Base-by-base conservation (phyloP, 768 basidiomycete genomes). In the Panellus pusillus region DNA sequence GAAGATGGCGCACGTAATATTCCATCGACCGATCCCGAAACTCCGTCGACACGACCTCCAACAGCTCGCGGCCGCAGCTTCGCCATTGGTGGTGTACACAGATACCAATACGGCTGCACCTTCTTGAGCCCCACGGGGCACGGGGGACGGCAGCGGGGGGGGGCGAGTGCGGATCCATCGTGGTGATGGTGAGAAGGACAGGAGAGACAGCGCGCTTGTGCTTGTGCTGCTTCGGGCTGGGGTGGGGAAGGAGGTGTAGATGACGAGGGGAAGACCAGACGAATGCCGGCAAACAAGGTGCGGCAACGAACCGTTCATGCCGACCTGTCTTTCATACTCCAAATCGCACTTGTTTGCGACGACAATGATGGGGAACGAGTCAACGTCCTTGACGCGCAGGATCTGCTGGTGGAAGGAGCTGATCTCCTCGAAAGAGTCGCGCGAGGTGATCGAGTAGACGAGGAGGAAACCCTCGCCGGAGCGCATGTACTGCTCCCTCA, bases 261-360 rank as follows among this genome's bases (percentile, higher is more conserved):
- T 71, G 60, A 90, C 76, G 54, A 92, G 76, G 65, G n/a, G n/a
- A 11, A 17, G 40, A 52, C 27, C n/a, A n/a, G n/a, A n/a, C n/a
- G n/a, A n/a, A n/a, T n/a, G n/a, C n/a, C 19, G 3, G 36, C 11
- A 24, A 15, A 41, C 19, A 15, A 14, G 17, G 17, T 29, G 27
- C 31, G 47, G 6, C n/a, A 29, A 70, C 77, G 50, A 57, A 92
- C 95, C 95, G 63, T 93, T 91, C 80, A 88, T 89, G 68, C 92
- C 92, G 27, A 98, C 96, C 71, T 98, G 95, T 50, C 96, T 82
- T 70, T 98, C 96, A 66, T 89, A 94, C 67, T 94, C 95, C 63
- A 96, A 75, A 71, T 98, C 96, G 65, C 89, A 90, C 74, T 98
- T 98, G 79, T 98, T 98, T n/a, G 93, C 96, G 9, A 97, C 93